These are phyloP conservation scores for Rubroshorea leprosula DNA, from an alignment of 345 rosid genomes.

Conservation along the genomic window DNA sequence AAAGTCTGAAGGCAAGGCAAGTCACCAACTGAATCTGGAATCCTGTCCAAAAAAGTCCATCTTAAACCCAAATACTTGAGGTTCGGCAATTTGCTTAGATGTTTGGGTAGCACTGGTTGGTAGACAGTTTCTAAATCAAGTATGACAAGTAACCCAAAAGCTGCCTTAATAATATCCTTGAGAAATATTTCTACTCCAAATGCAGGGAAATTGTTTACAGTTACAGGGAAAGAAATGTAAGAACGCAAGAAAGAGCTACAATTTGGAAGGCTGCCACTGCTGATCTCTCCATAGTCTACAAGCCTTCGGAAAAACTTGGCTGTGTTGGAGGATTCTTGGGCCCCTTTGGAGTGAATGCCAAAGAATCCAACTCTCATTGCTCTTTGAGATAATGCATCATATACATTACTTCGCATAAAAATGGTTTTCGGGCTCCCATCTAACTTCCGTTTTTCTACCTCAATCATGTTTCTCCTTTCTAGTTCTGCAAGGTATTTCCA, in stretches of 20 bases:
- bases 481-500: conserved; percentile 12
- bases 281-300: no score
- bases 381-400: not conserved
- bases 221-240: conserved; percentile 1
- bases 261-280: no score
- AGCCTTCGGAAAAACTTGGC: no score
- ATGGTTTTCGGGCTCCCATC: no score
- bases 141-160: conserved; percentile 1
- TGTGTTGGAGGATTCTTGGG: no score
- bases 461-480: no score
- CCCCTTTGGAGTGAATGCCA: not conserved
- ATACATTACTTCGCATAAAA: no score
- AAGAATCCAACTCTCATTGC: conserved; percentile 6
- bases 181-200: conserved; percentile 7
- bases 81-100: conserved; percentile 1
- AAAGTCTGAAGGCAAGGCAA: conserved; percentile 9
- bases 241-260: no score
- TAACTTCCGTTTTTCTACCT: no score
- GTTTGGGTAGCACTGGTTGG: conserved; percentile 11
- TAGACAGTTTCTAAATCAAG: conserved; percentile 16
- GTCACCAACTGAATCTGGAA: conserved; percentile 13
- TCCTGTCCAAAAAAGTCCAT: conserved; percentile 6
- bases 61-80: conserved; percentile 8
- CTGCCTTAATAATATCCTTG: not conserved
- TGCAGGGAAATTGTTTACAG: conserved; percentile 9